Conservation (phyloP, 306 rosid species). For the Vicia sativa region DNA sequence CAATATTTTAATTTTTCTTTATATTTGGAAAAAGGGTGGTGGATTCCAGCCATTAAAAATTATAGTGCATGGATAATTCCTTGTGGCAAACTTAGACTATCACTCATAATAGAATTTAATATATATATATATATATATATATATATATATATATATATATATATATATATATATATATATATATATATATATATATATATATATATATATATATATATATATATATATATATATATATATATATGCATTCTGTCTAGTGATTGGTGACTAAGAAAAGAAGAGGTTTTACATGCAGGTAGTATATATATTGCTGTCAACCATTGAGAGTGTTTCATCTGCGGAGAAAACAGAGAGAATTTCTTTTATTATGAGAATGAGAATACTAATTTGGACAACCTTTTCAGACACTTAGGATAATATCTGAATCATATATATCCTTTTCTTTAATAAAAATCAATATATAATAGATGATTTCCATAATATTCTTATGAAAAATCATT, state of each 20-base stretch:
- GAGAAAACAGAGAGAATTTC: conserved; percentile 30
- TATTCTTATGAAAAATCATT: conserved; percentile 53
- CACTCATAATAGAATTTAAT: conserved; percentile 28
- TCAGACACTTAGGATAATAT: conserved; percentile 55
- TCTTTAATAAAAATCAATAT: conserved; percentile 39
- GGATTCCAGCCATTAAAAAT: not conserved
- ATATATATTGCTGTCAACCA: conserved; percentile 37
- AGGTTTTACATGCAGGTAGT: conserved; percentile 45
- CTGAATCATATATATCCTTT: conserved; percentile 54
- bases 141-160: too few species aligned
- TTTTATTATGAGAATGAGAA: conserved; percentile 35
- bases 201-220: too few species aligned
- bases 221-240: not conserved
- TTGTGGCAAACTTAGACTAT: conserved; percentile 34
- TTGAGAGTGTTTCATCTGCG: conserved; percentile 37
- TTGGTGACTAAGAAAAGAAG: conserved; percentile 29
- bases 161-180: too few species aligned
- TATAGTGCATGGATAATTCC: conserved; percentile 23
- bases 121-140: too few species aligned
- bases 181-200: too few species aligned
- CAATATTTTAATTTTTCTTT: conserved; percentile 12
- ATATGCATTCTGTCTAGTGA: conserved; percentile 37
- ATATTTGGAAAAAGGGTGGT: not conserved
- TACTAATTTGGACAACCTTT: conserved; percentile 39
- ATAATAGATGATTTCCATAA: conserved; percentile 51